Percentiles rank a stretch among this genome's conserved stretches.
phyloP scores from a whole-genome alignment of 2,329 filamentous ascomycete genomes.

The Colletotrichum nymphaeae region DNA sequence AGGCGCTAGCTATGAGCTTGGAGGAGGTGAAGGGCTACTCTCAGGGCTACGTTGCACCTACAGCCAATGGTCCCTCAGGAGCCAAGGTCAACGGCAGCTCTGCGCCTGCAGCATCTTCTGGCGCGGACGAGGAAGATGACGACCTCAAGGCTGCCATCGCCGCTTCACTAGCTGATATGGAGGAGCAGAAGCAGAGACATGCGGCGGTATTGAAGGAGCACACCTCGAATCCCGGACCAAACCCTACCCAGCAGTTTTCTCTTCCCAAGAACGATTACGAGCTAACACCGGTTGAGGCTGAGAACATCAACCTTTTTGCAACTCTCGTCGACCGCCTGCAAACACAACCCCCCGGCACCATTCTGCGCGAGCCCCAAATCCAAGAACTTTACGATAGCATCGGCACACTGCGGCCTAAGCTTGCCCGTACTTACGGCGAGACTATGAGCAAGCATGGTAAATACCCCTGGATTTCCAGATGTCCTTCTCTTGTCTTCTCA shows the following conservation, averaged over 20 bases:
- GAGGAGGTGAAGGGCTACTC: constrained; percentile 87
- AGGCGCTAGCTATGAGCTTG: constrained; percentile 94
- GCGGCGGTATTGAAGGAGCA: constrained; percentile 86
- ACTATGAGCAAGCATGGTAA: constrained; percentile 99
- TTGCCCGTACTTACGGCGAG: constrained; percentile 95
- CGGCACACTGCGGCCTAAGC: constrained; percentile 89
- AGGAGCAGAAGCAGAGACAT: constrained; percentile 95
- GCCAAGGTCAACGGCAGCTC: constrained; percentile 47
- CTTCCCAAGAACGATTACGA: constrained; percentile 94
- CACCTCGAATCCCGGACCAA: constrained; percentile 64
- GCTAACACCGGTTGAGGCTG: constrained; percentile 90
- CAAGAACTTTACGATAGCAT: constrained; percentile 99
- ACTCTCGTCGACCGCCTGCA: constrained; percentile 94
- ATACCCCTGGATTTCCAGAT: constrained; percentile 41
- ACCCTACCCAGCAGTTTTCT: constrained; percentile 62
- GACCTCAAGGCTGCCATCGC: constrained; percentile 96
- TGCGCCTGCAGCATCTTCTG: constrained; percentile 47
- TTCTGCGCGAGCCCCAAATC: constrained; percentile 96
- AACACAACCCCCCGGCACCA: constrained; percentile 94
- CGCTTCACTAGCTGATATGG: constrained; percentile 95
- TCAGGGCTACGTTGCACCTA: constrained; percentile 77
- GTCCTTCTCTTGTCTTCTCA: constrained; percentile 45
- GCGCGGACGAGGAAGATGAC: constrained; percentile 86
- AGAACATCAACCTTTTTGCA: constrained; percentile 96
- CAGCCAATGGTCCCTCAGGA: constrained; percentile 46